These are phyloP conservation scores for Pythium vanterpoolii DNA, from an alignment of 352 stramenopile species.

Conservation along the genomic window DNA sequence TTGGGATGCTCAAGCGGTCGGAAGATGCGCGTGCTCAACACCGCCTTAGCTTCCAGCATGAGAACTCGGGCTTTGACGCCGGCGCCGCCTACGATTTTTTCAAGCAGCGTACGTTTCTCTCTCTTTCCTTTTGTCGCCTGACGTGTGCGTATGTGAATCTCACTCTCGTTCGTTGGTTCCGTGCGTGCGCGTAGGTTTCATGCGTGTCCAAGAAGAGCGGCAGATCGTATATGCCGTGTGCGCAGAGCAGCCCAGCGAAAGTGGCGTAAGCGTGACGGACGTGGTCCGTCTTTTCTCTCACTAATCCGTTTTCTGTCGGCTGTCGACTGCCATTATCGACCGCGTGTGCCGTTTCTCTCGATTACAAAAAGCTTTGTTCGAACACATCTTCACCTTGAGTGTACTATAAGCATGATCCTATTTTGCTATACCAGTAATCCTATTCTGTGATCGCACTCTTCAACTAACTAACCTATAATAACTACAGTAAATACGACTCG, in stretches of 20 bases:
- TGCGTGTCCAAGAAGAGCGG: constrained; percentile 21
- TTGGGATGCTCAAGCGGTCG: constrained; percentile 49
- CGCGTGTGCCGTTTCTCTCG: neutral
- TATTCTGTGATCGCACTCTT: neutral
- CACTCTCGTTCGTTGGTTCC: neutral
- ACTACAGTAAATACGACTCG: constrained; percentile 19
- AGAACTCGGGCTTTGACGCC: constrained; percentile 53
- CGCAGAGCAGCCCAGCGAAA: constrained; percentile 8
- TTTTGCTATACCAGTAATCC: neutral
- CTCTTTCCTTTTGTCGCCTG: neutral
- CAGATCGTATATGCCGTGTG: constrained; percentile 26
- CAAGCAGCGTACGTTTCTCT: constrained; percentile 54
- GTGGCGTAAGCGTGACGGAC: constrained; percentile 9
- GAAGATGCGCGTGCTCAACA: constrained; percentile 40
- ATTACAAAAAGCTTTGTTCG: neutral
- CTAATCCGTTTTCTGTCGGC: neutral
- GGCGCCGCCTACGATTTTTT: constrained; percentile 59
- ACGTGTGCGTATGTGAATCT: neutral
- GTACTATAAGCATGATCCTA: constrained; percentile 8
- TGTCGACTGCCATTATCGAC: neutral
- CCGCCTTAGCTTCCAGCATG: constrained; percentile 46
- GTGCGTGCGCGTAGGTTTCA: constrained; percentile 24
- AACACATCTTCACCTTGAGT: neutral
- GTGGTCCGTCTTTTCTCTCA: constrained; percentile 10
- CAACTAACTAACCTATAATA: neutral